These are phyloP conservation scores for Arabidopsis suecica DNA, from an alignment of 345 rosid genomes.

Conservation along the genomic window DNA sequence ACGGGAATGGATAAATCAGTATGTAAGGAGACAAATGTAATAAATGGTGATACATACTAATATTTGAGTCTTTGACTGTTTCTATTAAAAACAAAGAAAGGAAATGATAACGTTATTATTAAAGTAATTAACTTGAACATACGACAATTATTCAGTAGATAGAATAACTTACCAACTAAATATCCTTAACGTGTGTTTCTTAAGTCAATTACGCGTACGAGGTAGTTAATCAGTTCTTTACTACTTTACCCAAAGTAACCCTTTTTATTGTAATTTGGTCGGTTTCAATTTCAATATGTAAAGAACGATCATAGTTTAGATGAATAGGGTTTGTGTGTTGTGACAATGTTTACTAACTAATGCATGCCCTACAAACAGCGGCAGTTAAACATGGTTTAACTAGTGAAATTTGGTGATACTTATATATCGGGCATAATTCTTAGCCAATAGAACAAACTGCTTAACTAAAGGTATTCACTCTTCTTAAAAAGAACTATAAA, in stretches of 20 bases:
- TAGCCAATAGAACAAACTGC: too few relatives aligned
- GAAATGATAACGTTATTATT: neutral
- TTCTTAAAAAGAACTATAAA: too few relatives aligned
- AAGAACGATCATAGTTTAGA: too few relatives aligned
- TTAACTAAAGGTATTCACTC: too few relatives aligned
- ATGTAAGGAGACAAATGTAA: slow-evolving; percentile 36
- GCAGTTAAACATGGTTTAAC: too few relatives aligned
- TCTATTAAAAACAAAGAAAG: neutral
- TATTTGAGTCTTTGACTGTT: slow-evolving; percentile 38
- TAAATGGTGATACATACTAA: slow-evolving; percentile 38
- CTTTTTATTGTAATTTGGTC: too few relatives aligned
- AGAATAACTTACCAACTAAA: neutral
- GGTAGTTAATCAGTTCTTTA: slow-evolving; percentile 22
- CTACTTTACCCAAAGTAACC: neutral
- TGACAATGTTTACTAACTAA: too few relatives aligned
- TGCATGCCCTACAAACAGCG: too few relatives aligned
- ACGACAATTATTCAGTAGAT: slow-evolving; percentile 22
- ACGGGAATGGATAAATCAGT: slow-evolving; percentile 38
- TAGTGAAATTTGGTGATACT: too few relatives aligned
- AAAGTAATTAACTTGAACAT: slow-evolving; percentile 13
- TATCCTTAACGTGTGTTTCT: slow-evolving; percentile 23
- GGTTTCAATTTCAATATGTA: too few relatives aligned
- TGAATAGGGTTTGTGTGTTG: too few relatives aligned
- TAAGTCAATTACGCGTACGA: slow-evolving; percentile 36
- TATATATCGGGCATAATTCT: too few relatives aligned